Base-by-base conservation (phyloP, 257 asterid genomes). In the Datura wrightii region DNA sequence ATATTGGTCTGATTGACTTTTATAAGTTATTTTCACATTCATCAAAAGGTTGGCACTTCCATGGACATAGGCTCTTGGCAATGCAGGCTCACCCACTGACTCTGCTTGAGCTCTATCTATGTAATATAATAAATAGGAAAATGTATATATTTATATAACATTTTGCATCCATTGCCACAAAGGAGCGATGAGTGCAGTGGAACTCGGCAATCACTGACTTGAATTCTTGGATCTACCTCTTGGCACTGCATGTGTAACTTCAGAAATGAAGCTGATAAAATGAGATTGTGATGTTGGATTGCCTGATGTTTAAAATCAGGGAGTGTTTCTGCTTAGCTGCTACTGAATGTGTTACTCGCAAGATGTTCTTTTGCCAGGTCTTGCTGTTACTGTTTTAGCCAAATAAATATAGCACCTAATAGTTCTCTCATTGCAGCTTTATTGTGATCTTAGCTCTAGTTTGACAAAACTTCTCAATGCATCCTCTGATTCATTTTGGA, bases 401-500 rank as follows among this genome's bases (percentile, higher is more conserved):
- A 15, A 60, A 19, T 66, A 19, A 54, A 63, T 66, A 10, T 37
- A 13, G 3, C 67, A 31, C 60, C 65, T 78, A 46, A 79, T 55
- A 36, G 79, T 84, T 71, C 55, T 83, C 46, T 48, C 60, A 83
- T 83, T 92, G 92, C 94, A 95, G 98, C 92, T 97, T 59, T 89
- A 85, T 88, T 88, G 90, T 86, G 91, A 94, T 88, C 90, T 94
- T 84, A 85, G 87, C 65, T 89, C 93, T 88, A 91, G 94, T 88
- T 89, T 97, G 91, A 90, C 89, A 88, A 90, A 87, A 92, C 98
- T 97, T 91, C 89, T 95, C 86, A 89, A 90, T 89, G 87, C 92
- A 85, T 94, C 93, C 48, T 82, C 88, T 34, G 95, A 95, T 87
- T 87, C 97, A 71, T 93, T 95, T 86, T 95, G 99, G 98, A 91